Percentiles rank a stretch among this genome's conserved stretches.
phyloP scores from a whole-genome alignment of 805 yeast species.

The Ogataea sp. region DNA sequence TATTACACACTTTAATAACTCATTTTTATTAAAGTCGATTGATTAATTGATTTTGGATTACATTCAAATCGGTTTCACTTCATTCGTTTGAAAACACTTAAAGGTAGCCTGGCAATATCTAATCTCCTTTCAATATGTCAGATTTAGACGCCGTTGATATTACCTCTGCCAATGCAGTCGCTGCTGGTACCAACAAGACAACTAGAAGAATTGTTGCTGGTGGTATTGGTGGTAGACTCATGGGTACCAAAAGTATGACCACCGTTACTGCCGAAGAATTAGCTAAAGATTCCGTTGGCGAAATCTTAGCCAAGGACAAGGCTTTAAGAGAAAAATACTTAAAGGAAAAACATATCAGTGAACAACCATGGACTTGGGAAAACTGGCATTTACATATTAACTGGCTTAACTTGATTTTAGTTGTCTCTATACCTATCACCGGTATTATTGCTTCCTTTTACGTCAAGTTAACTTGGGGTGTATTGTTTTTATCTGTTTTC shows the following conservation, averaged over 20 bases:
- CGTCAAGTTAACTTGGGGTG: constrained; percentile 42
- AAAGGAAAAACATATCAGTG: constrained; percentile 54
- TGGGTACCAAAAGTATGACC: constrained; percentile 76
- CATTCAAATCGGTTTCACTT: too few species aligned
- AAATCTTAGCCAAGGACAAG: constrained; percentile 35
- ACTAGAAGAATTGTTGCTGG: constrained; percentile 71
- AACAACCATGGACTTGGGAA: constrained; percentile 64
- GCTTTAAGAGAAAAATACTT: constrained; percentile 33
- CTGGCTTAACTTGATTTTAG: constrained; percentile 68
- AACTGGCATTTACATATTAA: constrained; percentile 74
- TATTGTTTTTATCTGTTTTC: constrained; percentile 37
- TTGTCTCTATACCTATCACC: constrained; percentile 46
- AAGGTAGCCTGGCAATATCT: neutral
- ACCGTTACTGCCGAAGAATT: constrained; percentile 58
- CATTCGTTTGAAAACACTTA: neutral
- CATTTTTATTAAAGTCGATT: too few species aligned
- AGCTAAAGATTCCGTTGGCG: constrained; percentile 43
- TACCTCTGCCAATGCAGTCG: constrained; percentile 65
- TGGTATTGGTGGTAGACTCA: constrained; percentile 62
- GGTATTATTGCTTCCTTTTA: constrained; percentile 41
- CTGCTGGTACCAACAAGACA: constrained; percentile 73
- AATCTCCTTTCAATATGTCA: neutral
- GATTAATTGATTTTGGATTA: too few species aligned
- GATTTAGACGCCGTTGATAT: constrained; percentile 41
- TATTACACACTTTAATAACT: too few species aligned